Percentiles rank a stretch among this genome's conserved stretches.
Conservation (phyloP, 129 eudicot genomes). For the Pulicaria dysenterica region DNA sequence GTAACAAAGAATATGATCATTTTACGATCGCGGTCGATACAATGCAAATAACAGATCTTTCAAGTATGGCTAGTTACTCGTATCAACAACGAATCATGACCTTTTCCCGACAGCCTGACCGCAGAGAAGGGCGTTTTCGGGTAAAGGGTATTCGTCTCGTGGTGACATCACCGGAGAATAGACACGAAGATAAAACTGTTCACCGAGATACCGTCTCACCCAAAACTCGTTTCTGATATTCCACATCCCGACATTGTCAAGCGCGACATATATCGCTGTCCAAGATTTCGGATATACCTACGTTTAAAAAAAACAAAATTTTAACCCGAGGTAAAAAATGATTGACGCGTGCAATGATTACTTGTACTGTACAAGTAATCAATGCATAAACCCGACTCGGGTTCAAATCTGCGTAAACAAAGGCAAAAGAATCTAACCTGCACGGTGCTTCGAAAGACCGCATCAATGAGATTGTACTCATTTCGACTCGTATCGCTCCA, state of each 20-base stretch:
- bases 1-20: slow-evolving; percentile 34
- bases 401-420: neutral
- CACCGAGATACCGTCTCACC: slow-evolving; percentile 88
- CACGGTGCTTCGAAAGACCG: slow-evolving; percentile 59
- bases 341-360: too few relatives aligned
- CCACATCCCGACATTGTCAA: slow-evolving; percentile 97
- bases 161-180: slow-evolving; percentile 52
- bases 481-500: slow-evolving; percentile 58
- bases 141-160: slow-evolving; percentile 77
- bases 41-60: neutral
- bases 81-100: slow-evolving; percentile 1
- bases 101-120: slow-evolving; percentile 58
- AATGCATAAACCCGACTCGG: neutral
- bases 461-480: slow-evolving; percentile 71
- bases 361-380: neutral
- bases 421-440: slow-evolving; percentile 46
- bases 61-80: neutral
- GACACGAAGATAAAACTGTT: slow-evolving; percentile 81
- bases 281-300: slow-evolving; percentile 92
- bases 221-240: slow-evolving; percentile 71
- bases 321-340: neutral
- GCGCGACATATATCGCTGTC: slow-evolving; percentile 67
- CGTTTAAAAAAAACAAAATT: neutral
- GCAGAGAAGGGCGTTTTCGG: slow-evolving; percentile 73
- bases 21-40: neutral